These are phyloP conservation scores for Synchytrium microbalum DNA, from an alignment of 371 early-diverging fungal species.

Conservation along the genomic window DNA sequence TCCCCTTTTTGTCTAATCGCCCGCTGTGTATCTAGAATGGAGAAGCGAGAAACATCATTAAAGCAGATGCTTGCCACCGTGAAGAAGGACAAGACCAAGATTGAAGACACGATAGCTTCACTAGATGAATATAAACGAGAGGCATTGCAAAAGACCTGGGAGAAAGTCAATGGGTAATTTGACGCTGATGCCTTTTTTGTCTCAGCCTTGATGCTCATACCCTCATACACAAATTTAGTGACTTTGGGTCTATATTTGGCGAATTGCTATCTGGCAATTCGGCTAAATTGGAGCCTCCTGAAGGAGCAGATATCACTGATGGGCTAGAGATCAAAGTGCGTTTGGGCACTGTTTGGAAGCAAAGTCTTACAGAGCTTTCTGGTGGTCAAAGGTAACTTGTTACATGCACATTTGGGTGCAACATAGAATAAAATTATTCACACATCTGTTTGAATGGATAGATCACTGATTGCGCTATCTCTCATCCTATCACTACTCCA, in stretches of 20 bases:
- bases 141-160: slow-evolving; percentile 81
- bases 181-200: not conserved
- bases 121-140: slow-evolving; percentile 87
- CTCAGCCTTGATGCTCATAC: not conserved
- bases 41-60: slow-evolving; percentile 77
- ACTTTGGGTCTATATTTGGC: slow-evolving; percentile 93
- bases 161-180: slow-evolving; percentile 74
- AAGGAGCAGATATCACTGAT: slow-evolving; percentile 69
- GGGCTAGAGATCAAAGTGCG: slow-evolving; percentile 94
- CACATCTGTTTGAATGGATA: slow-evolving; percentile 17
- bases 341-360: slow-evolving; percentile 97
- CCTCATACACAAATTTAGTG: too few relatives aligned
- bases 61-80: slow-evolving; percentile 85
- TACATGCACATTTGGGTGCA: too few relatives aligned
- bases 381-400: slow-evolving; percentile 90
- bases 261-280: slow-evolving; percentile 81
- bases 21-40: slow-evolving; percentile 46
- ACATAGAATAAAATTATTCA: not conserved
- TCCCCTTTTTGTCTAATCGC: not conserved
- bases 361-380: slow-evolving; percentile 92
- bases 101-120: slow-evolving; percentile 82
- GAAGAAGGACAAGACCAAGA: slow-evolving; percentile 85
- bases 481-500: slow-evolving; percentile 95
- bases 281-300: slow-evolving; percentile 77
- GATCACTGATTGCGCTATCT: slow-evolving; percentile 92